phyloP scores from a whole-genome alignment of 2,329 filamentous ascomycete genomes.

The Pestalotiopsis sp. region DNA sequence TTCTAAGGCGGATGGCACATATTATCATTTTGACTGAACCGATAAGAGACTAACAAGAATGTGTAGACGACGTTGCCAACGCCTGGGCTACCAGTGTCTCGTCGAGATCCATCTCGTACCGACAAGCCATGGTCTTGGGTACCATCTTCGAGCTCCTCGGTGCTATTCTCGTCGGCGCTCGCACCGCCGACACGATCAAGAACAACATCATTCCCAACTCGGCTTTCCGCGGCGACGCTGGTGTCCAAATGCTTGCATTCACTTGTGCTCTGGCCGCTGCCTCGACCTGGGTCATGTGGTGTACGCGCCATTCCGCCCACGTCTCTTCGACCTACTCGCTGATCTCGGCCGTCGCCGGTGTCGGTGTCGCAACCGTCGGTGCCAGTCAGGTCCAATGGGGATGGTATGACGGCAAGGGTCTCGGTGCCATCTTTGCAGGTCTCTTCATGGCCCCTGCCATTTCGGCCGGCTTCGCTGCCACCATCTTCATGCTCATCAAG shows the following conservation, averaged over 20 bases:
- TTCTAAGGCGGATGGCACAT: background rate
- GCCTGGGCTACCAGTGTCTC: slow-evolving; percentile 82
- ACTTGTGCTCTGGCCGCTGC: slow-evolving; percentile 66
- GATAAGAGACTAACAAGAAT: slow-evolving; percentile 4
- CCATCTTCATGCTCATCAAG: slow-evolving; percentile 76
- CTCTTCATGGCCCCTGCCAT: slow-evolving; percentile 72
- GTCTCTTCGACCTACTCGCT: slow-evolving; percentile 75
- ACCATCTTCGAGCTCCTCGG: slow-evolving; percentile 71
- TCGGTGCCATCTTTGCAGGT: slow-evolving; percentile 73
- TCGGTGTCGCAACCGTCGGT: slow-evolving; percentile 69
- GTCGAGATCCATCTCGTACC: slow-evolving; percentile 74
- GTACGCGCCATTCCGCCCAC: slow-evolving; percentile 72
- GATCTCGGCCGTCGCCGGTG: slow-evolving; percentile 69
- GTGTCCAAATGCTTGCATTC: slow-evolving; percentile 71
- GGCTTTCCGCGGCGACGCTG: slow-evolving; percentile 62
- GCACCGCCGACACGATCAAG: slow-evolving; percentile 79
- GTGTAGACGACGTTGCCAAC: slow-evolving; percentile 79
- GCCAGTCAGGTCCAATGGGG: slow-evolving; percentile 67
- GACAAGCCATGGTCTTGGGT: slow-evolving; percentile 69
- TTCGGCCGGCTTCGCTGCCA: slow-evolving; percentile 64
- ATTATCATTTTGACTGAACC: background rate
- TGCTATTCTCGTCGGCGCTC: slow-evolving; percentile 67
- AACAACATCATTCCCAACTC: slow-evolving; percentile 70
- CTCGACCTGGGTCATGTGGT: slow-evolving; percentile 80
- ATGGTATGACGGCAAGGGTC: slow-evolving; percentile 69